Conservation (phyloP, 805 yeast species). For the Jamesozyma hellenica region DNA sequence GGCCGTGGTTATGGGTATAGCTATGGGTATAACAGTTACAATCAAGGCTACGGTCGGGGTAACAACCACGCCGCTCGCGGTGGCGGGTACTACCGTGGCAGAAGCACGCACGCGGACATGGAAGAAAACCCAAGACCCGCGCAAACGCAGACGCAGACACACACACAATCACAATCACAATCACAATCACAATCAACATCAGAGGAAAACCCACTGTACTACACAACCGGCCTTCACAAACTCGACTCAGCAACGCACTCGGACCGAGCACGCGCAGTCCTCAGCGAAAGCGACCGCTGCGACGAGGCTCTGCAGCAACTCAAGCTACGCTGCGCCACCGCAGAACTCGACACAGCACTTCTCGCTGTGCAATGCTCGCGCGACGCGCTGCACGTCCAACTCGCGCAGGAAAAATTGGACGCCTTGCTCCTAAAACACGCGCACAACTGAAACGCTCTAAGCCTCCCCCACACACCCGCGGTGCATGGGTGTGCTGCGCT, state of each 20-base stretch:
- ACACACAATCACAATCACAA: not conserved
- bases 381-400: not conserved
- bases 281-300: not conserved
- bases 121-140: not conserved
- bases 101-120: not conserved
- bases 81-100: too few species aligned
- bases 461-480: not conserved
- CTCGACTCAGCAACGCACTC: too few species aligned
- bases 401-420: not conserved
- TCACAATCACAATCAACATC: not conserved
- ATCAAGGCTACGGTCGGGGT: too few species aligned
- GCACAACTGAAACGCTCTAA: not conserved
- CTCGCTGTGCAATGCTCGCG: too few species aligned
- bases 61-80: too few species aligned
- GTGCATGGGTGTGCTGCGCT: too few species aligned
- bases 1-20: not conserved
- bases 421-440: not conserved
- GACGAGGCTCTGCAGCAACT: not conserved
- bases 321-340: too few species aligned
- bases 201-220: too few species aligned
- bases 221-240: too few species aligned
- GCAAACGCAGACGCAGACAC: not conserved
- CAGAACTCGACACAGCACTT: too few species aligned
- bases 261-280: not conserved
- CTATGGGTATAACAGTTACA: too few species aligned